Base-by-base conservation (phyloP, 1,284 basidiomycete species). In the Austropuccinia psidii region DNA sequence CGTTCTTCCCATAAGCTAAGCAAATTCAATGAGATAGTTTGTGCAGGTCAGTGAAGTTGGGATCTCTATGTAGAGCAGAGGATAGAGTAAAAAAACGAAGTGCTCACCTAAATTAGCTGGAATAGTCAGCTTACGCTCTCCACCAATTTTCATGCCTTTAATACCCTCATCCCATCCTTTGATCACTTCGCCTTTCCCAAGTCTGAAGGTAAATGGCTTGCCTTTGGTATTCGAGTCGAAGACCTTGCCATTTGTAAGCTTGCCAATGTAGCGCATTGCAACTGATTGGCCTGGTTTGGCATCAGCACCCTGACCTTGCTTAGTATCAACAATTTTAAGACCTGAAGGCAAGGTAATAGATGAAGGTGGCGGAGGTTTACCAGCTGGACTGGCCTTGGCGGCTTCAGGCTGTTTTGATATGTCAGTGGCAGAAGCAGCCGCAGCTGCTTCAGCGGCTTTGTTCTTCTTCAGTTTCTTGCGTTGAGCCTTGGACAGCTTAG, bases 141-240 rank as follows among this genome's bases (percentile, higher is more conserved):
- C 69, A 21, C 69, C 69, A 49, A 73, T 39, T 47, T 64, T 62
- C 69, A 73, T 73, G 7, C 69, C 69, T 47, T 73, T 73, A 31
- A 73, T 54, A 55, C 69, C 69, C 45, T 73, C 69, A 27, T 73
- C 69, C 69, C 69, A 73, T 39, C 69, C 69, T 33, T 73, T 64
- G 49, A 73, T 73, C 29, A 73, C 69, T 55, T 73, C 69, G 39
- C 69, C 69, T 11, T 43, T 49, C 15, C 69, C 69, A 39, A 73
- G 60, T 13, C 52, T 62, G 31, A 73, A 73, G 57, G 35, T 52
- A 43, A 73, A 73, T 5, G 58, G 49, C 11, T 62, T 39, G 47
- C 69, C 69, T 24, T 49, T 62, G 11, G 69, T 73, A 39, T 73
- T 73, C 4, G 58, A 62, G 33, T 73, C 69, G 24, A 73, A 73